A percentile compares a stretch with the other conserved stretches of the same genome.
phyloP scores from a whole-genome alignment of 768 basidiomycete genomes.

The Paxillus ammoniavirescens region DNA sequence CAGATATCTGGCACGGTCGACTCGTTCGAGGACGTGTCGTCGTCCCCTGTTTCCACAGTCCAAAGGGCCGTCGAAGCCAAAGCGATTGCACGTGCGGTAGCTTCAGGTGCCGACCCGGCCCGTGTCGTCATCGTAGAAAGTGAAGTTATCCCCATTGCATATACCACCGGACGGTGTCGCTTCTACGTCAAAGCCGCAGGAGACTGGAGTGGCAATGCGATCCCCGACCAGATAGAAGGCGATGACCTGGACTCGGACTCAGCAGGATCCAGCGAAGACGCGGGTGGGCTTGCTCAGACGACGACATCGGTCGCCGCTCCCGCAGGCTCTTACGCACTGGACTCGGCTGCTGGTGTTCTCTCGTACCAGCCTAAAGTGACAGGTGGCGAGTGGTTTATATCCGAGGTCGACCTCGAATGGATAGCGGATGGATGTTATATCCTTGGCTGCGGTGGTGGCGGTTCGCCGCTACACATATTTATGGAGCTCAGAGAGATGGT shows the following conservation, averaged over 20 bases:
- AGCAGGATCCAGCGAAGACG: slow-evolving; percentile 2
- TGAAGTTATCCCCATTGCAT: slow-evolving; percentile 46
- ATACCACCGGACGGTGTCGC: slow-evolving; percentile 32
- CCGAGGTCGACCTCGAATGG: slow-evolving; percentile 52
- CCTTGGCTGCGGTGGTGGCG: slow-evolving; percentile 64
- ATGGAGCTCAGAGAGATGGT: slow-evolving; percentile 52
- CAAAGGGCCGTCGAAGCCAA: slow-evolving; percentile 33
- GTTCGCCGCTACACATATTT: slow-evolving; percentile 52
- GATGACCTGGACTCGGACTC: background rate
- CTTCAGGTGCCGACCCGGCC: slow-evolving; percentile 42
- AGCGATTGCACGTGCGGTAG: slow-evolving; percentile 44
- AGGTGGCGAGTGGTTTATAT: slow-evolving; percentile 43
- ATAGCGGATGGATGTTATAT: slow-evolving; percentile 63
- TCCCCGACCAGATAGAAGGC: slow-evolving; percentile 22
- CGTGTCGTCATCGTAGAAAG: slow-evolving; percentile 54
- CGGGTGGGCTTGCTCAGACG: background rate
- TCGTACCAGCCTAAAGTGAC: slow-evolving; percentile 39
- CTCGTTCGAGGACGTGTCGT: slow-evolving; percentile 41
- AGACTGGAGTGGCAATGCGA: slow-evolving; percentile 36
- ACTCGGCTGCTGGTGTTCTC: slow-evolving; percentile 25
- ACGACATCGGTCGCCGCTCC: slow-evolving; percentile 2
- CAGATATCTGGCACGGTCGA: slow-evolving; percentile 46
- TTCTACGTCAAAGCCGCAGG: slow-evolving; percentile 64
- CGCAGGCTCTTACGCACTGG: slow-evolving; percentile 13
- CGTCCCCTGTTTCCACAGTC: slow-evolving; percentile 31